Evolutionary conservation across 306 rosid species (phyloP).

Genomic region (Gastrolobium bilobum): DNA sequence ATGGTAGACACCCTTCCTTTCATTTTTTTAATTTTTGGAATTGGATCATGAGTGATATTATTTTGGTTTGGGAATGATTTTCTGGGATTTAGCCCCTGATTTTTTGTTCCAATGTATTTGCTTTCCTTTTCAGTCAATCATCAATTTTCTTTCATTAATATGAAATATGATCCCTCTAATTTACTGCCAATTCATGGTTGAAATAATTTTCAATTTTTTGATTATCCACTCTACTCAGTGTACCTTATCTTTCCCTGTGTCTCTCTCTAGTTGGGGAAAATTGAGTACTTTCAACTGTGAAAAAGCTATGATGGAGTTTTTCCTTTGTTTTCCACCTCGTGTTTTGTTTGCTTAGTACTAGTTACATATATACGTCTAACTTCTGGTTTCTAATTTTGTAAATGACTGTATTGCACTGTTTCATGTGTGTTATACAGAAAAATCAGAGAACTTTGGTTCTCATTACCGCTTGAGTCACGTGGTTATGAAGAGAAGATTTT

Average conservation of each 20-base stretch:
- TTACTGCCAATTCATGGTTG: not conserved
- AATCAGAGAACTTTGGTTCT: not conserved
- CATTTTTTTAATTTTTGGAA: not conserved
- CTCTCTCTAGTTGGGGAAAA: not conserved
- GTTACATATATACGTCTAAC: not conserved
- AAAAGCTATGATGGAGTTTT: slow-evolving; percentile 17
- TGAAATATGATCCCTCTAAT: not conserved
- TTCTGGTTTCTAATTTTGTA: not conserved
- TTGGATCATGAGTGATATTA: slow-evolving; percentile 25
- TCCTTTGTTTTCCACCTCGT: slow-evolving; percentile 9
- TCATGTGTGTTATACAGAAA: slow-evolving; percentile 12
- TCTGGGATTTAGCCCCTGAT: slow-evolving; percentile 45
- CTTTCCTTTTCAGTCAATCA: slow-evolving; percentile 44
- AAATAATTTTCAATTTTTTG: slow-evolving; percentile 22
- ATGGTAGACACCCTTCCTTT: not conserved
- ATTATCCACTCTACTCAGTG: slow-evolving; percentile 14
- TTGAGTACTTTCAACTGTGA: slow-evolving; percentile 17
- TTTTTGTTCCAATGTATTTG: slow-evolving; percentile 24
- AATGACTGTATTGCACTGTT: slow-evolving; percentile 19
- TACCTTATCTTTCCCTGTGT: not conserved
- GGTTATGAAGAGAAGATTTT: slow-evolving; percentile 16
- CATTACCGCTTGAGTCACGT: not conserved
- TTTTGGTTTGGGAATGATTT: slow-evolving; percentile 19
- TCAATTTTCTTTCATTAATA: not conserved
- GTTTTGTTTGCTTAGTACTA: slow-evolving; percentile 17